Conservation (phyloP, 2,329 filamentous ascomycete genomes). For the Penicillium sp. region DNA sequence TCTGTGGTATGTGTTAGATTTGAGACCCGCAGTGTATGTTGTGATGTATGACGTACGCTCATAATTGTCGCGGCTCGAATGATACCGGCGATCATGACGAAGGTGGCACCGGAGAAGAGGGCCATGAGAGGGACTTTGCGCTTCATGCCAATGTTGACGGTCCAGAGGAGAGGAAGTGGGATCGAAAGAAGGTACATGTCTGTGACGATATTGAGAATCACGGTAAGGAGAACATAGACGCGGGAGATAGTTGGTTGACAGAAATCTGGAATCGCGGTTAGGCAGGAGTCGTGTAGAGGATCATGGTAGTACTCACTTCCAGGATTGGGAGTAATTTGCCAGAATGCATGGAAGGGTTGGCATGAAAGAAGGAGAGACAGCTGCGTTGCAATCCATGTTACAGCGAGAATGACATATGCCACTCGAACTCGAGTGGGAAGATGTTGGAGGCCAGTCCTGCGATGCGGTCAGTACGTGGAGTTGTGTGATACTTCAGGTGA, state of each 20-base stretch:
- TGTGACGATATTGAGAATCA: slow-evolving; percentile 55
- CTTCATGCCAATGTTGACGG: slow-evolving; percentile 47
- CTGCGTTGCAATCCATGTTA: slow-evolving; percentile 51
- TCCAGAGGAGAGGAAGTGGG: slow-evolving; percentile 59
- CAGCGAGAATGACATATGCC: slow-evolving; percentile 51
- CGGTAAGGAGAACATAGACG: slow-evolving; percentile 49
- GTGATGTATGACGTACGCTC: slow-evolving; percentile 24
- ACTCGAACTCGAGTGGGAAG: slow-evolving; percentile 49
- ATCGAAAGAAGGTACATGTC: slow-evolving; percentile 61
- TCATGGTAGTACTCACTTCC: slow-evolving; percentile 46
- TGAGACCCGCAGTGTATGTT: no score
- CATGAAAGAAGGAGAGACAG: slow-evolving; percentile 56
- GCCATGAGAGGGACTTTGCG: slow-evolving; percentile 54
- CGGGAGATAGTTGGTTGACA: slow-evolving; percentile 52
- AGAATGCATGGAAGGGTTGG: slow-evolving; percentile 55
- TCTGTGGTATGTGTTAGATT: slow-evolving; percentile 16
- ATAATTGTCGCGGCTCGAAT: slow-evolving; percentile 54
- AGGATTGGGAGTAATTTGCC: slow-evolving; percentile 61
- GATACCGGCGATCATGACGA: slow-evolving; percentile 55
- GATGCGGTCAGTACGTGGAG: background rate
- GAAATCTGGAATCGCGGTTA: slow-evolving; percentile 30
- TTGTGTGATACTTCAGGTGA: background rate
- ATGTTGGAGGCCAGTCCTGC: slow-evolving; percentile 39
- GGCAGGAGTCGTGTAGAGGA: background rate
- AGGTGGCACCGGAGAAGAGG: slow-evolving; percentile 56